Evolutionary conservation across 768 basidiomycete genomes (phyloP).

Genomic region (Lactarius pseudohatsudake): DNA sequence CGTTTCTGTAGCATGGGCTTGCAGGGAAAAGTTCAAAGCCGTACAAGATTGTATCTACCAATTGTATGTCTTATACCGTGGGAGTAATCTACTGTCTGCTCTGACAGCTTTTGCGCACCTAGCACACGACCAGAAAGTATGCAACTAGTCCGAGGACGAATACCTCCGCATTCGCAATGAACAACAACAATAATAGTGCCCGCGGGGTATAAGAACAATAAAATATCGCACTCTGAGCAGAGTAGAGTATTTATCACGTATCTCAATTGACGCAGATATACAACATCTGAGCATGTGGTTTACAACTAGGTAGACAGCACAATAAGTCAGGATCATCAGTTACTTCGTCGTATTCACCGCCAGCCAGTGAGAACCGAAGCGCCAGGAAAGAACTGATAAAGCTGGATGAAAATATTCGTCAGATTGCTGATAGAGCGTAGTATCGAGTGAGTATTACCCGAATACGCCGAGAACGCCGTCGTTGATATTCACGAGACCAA

Average conservation of each 20-base stretch:
- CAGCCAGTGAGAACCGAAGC: constrained; percentile 26
- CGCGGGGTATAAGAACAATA: neutral
- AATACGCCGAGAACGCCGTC: constrained; percentile 85
- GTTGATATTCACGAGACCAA: constrained; percentile 72
- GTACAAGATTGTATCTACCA: constrained; percentile 79
- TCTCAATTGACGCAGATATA: constrained; percentile 19
- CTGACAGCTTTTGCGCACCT: neutral
- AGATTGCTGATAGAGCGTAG: constrained; percentile 8
- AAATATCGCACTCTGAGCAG: neutral
- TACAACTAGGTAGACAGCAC: neutral
- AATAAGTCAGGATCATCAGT: neutral
- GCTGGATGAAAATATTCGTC: constrained; percentile 39
- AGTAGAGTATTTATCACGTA: neutral
- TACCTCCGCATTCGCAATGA: constrained; percentile 66
- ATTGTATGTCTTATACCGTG: constrained; percentile 54
- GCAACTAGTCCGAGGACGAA: constrained; percentile 66
- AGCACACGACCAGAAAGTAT: constrained; percentile 77
- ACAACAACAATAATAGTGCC: constrained; percentile 30
- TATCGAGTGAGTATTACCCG: constrained; percentile 57
- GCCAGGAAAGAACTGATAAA: constrained; percentile 47
- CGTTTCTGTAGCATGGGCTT: constrained; percentile 84
- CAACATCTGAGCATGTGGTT: neutral
- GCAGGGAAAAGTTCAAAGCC: constrained; percentile 61
- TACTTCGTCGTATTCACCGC: constrained; percentile 23
- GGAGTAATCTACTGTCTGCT: neutral